Conservation (phyloP, 805 yeast genomes). For the Wickerhamiella domercqiae region DNA sequence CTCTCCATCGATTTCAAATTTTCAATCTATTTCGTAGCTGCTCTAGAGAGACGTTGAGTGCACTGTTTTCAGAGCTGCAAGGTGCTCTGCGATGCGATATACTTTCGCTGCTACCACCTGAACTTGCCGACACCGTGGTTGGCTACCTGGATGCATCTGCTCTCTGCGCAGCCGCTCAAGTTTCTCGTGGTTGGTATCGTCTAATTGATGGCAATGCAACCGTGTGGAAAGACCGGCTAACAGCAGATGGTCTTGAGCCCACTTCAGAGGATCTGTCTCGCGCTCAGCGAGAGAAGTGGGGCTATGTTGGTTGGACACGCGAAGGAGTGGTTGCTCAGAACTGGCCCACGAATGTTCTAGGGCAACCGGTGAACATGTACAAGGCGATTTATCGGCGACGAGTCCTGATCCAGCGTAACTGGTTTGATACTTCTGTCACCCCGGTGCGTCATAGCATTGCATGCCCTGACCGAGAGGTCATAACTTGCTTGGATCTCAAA, state of each 20-base stretch:
- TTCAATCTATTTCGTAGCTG: conserved; percentile 42
- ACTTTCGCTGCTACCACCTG: conserved; percentile 54
- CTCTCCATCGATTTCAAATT: conserved; percentile 35
- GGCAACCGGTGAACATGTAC: conserved; percentile 25
- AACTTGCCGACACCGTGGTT: conserved; percentile 52
- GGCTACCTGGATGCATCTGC: conserved; percentile 47
- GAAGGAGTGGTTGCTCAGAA: conserved; percentile 2
- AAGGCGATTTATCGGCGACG: conserved; percentile 49
- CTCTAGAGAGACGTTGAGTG: conserved; percentile 46
- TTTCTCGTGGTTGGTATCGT: conserved; percentile 54
- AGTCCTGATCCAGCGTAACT: conserved; percentile 42
- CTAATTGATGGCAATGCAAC: conserved; percentile 44
- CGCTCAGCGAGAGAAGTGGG: conserved; percentile 23
- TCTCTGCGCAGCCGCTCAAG: conserved; percentile 44
- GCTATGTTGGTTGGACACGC: conserved; percentile 22
- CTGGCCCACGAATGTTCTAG: conserved; percentile 15
- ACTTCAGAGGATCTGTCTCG: conserved; percentile 32
- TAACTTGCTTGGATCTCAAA: conserved; percentile 88
- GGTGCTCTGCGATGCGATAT: conserved; percentile 58
- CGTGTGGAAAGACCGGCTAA: conserved; percentile 56
- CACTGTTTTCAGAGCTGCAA: conserved; percentile 37
- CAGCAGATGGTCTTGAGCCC: conserved; percentile 45
- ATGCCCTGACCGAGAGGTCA: conserved; percentile 38
- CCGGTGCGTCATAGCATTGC: conserved; percentile 56
- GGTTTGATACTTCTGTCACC: conserved; percentile 60